Base-by-base conservation (phyloP, 2,329 filamentous ascomycete genomes). In the Colletotrichum lentis region DNA sequence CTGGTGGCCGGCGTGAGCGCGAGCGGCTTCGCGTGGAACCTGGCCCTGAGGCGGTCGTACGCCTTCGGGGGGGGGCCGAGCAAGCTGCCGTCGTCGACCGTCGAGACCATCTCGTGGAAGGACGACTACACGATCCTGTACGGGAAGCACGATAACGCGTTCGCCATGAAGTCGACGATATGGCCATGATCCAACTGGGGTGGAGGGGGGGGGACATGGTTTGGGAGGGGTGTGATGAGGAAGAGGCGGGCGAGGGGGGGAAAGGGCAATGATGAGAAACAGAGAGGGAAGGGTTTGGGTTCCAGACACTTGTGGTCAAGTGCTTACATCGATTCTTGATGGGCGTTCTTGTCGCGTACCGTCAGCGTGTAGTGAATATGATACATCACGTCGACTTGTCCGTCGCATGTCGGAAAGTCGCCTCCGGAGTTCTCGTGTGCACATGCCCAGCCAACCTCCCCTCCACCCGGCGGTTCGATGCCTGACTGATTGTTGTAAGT, bases 21-120 rank as follows among this genome's bases (percentile, higher is more conserved):
- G 72, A 83, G 80, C 64, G 79, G 76, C 67, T 84, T 85, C 61
- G 79, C 79, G 16, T 85, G 82, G 79, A 82, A 81, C 62, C 72
- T 86, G 18, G 82, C 82, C 11, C 71, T 84, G 68, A 75, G 78
- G 27, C 77, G 83, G 63, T 67, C 70, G 31, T 69, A 73, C 39
- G 74, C 74, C 8, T 76, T 73, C 35, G 75, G 73, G 27, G 20
- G 41, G 27, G 62, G 63, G 35, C 57, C 59, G 20, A 6, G 27
- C 27, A 31, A 31, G 27, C 8, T 7, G 61, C 64, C 22, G 54
- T 53, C 8, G 62, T 63, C 41, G 62, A 67, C 41, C 41, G 46
- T 35, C 18, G 65, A 66, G 20, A 62, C 62, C 18, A 62, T 79
- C 12, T 71, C 74, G 65, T 80, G 77, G 74, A 70, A 74, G 61